These are phyloP conservation scores for Cardamine resedifolia DNA, from an alignment of 345 rosid species.

Conservation along the genomic window DNA sequence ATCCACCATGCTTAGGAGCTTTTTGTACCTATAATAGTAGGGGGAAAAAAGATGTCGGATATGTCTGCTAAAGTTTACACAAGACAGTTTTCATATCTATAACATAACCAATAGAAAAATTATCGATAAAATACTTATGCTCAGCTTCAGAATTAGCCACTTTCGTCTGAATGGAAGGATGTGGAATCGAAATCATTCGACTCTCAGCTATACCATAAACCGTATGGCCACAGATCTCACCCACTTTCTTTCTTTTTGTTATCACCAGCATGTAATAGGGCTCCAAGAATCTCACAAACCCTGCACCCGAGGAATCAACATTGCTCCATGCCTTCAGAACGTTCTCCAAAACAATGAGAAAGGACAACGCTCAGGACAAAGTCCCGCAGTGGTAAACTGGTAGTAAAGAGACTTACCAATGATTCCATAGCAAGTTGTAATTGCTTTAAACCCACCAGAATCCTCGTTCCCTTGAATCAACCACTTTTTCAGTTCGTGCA, in stretches of 20 bases:
- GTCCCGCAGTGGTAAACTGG: too few species aligned
- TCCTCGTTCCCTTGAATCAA: conserved; percentile 57
- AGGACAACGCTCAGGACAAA: too few species aligned
- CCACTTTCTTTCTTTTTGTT: conserved; percentile 77
- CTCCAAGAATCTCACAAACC: conserved; percentile 83
- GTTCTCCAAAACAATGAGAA: not conserved
- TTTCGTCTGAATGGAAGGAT: conserved; percentile 52
- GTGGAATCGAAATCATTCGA: conserved; percentile 63
- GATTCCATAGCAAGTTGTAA: conserved; percentile 74
- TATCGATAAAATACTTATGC: conserved; percentile 48
- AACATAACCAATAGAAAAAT: conserved; percentile 49
- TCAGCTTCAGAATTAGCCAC: conserved; percentile 72
- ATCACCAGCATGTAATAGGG: conserved; percentile 87
- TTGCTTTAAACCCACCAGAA: conserved; percentile 66
- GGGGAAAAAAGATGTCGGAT: conserved; percentile 1
- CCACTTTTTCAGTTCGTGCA: conserved; percentile 54
- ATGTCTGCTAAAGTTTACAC: not conserved
- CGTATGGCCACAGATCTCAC: conserved; percentile 71
- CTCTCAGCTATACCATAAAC: conserved; percentile 64
- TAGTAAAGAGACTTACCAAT: conserved; percentile 51
- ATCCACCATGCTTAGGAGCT: conserved; percentile 80
- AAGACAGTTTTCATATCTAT: conserved; percentile 40
- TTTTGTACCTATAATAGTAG: conserved; percentile 69
- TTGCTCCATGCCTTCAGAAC: conserved; percentile 5
- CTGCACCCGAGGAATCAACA: conserved; percentile 42